Percentiles rank a stretch among this genome's conserved stretches.
phyloP scores from a whole-genome alignment of 2,329 filamentous ascomycete species.

The Aspergillus sp. region DNA sequence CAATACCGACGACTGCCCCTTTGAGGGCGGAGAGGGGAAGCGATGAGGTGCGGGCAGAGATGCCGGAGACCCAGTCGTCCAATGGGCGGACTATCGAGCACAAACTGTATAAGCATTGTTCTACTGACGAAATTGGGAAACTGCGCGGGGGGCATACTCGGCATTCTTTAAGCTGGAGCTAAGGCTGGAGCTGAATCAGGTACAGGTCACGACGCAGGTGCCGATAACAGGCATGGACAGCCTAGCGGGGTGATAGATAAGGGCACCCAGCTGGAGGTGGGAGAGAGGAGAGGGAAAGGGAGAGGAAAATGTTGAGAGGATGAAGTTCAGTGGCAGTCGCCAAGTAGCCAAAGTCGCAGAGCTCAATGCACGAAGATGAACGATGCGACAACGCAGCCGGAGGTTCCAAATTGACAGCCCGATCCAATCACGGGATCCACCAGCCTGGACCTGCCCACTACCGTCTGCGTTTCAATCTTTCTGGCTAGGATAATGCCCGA shows the following conservation, averaged over 20 bases:
- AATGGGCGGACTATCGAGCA: conserved; percentile 47
- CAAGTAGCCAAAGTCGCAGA: background rate
- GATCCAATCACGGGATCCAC: conserved; percentile 12
- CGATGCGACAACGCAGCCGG: conserved; percentile 5
- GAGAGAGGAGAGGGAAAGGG: background rate
- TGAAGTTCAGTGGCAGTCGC: background rate
- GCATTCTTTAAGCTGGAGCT: conserved; percentile 34
- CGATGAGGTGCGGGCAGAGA: conserved; percentile 52
- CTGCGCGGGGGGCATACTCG: conserved; percentile 31
- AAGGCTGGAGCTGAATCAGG: conserved; percentile 18
- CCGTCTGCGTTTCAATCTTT: background rate
- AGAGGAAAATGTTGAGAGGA: background rate
- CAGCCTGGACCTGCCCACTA: background rate
- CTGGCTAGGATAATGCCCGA: background rate
- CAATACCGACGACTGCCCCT: conserved; percentile 75
- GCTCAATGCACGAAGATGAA: background rate
- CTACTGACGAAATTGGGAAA: conserved; percentile 4
- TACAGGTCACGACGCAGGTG: conserved; percentile 23
- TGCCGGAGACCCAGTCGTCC: conserved; percentile 58
- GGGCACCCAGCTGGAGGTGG: background rate
- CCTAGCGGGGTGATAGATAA: conserved; percentile 7
- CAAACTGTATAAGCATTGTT: conserved; percentile 2
- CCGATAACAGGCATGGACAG: conserved; percentile 31
- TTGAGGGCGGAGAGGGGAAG: conserved; percentile 70
- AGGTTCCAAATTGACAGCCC: background rate